Evolutionary conservation across 2,329 filamentous ascomycete species (phyloP), one percentile per base, ranked within the genome.

Genomic region (Calonectria leucothoes): DNA sequence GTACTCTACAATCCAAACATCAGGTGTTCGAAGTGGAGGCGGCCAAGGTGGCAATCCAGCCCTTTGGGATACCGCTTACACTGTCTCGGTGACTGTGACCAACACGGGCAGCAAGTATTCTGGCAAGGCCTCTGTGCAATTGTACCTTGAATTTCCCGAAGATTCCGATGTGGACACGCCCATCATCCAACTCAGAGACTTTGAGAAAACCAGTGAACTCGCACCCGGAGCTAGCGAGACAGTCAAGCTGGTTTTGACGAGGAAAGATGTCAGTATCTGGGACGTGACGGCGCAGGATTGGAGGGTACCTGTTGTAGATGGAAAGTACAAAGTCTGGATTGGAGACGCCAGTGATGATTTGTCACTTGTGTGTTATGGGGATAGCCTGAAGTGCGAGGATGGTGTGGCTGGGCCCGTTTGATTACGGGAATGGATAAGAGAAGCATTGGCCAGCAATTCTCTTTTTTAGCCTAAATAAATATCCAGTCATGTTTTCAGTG

Each of bases 251-350:
- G 84, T 86, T 0, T 77, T 95, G 70, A 94, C 89, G 8, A 88
- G 94, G 70, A 90, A 93, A 78, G 94, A 95, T 80, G 70, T 95
- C 69, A 94, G 93, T 76, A 93, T 94, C 57, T 95, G 94, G 94
- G 93, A 94, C 80, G 89, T 91, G 0, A 83, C 85, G 7, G 81
- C 85, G 49, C 93, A 94, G 84, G 94, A 95, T 76, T 95, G 94
- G 94, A 88, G 91, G 2, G 82, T 88, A 11, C 85, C 85, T 6
- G 79, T 74, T 0, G 79, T 83, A 1, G 79, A 84, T 37, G 85
- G 85, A 2, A 76, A 71, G 25, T 87, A 86, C 52, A 84, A 79
- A 69, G 75, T 86, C 8, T 87, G 85, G 85, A 55, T 87, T 33
- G 85, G 85, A 0, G 79, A 78, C 20, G 82, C 85, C 0, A 86